phyloP scores from a whole-genome alignment of 208 protist genomes.

The Naegleria fowleri region DNA sequence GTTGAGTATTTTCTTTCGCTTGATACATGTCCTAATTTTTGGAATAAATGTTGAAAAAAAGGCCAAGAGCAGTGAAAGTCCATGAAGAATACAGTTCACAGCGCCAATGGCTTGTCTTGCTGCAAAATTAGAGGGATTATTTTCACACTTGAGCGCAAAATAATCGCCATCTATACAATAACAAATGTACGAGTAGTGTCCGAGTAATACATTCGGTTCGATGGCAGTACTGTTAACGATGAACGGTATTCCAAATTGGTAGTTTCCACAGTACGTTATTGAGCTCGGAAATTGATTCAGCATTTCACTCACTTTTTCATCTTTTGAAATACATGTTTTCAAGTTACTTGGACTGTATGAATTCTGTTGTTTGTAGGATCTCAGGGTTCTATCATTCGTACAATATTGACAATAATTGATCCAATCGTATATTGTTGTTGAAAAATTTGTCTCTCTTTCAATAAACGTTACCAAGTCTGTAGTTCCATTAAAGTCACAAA shows the following conservation, averaged over 20 bases:
- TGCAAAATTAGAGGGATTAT: no score
- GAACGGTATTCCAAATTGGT: background rate
- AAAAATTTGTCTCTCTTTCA: no score
- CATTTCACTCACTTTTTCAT: background rate
- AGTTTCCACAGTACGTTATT: background rate
- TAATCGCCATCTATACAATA: background rate
- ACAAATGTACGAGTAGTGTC: background rate
- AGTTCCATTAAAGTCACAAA: no score
- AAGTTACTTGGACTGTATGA: no score
- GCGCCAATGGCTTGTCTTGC: no score
- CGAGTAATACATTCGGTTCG: background rate
- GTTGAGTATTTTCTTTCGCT: no score
- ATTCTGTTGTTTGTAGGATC: background rate
- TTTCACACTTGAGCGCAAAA: background rate
- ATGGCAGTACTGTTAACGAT: background rate
- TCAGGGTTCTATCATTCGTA: background rate
- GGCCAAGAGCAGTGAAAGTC: no score
- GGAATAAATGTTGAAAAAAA: no score
- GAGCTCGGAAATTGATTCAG: background rate
- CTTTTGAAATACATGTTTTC: background rate
- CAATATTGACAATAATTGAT: background rate
- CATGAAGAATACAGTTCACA: no score
- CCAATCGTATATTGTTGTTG: background rate
- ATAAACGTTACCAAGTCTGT: no score
- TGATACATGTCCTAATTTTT: no score